Conservation (phyloP, 345 rosid genomes). For the Toxicodendron radicans region DNA sequence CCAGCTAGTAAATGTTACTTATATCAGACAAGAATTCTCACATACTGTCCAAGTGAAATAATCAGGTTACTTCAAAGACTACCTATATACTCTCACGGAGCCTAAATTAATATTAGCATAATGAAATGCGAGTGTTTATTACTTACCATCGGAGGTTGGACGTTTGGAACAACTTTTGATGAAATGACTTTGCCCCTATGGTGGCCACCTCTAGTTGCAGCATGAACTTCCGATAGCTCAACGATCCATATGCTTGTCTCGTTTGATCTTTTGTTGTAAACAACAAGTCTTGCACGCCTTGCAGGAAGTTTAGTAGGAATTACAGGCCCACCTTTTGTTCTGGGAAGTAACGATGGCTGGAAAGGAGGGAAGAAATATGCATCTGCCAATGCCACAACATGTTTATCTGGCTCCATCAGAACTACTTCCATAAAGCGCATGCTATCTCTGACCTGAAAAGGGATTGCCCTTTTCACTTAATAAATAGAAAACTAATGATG, state of each 20-base stretch:
- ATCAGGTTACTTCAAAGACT: neutral
- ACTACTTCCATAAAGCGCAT: slow-evolving; percentile 78
- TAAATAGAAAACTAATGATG: neutral
- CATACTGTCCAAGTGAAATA: neutral
- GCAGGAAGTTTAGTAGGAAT: slow-evolving; percentile 77
- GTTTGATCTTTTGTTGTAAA: slow-evolving; percentile 69
- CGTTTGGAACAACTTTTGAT: slow-evolving; percentile 63
- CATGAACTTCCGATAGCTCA: slow-evolving; percentile 73
- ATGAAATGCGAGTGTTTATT: neutral
- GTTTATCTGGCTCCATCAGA: slow-evolving; percentile 66
- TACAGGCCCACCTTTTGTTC: slow-evolving; percentile 64
- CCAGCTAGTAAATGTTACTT: neutral
- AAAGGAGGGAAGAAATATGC: slow-evolving; percentile 87
- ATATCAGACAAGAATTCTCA: neutral
- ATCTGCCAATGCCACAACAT: slow-evolving; percentile 73
- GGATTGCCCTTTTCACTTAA: neutral
- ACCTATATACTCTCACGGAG: neutral
- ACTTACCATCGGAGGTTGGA: slow-evolving; percentile 80
- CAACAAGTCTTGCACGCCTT: slow-evolving; percentile 68
- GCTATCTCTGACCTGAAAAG: slow-evolving; percentile 66
- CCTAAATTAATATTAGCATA: neutral
- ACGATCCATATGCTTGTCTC: slow-evolving; percentile 75
- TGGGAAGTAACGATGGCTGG: slow-evolving; percentile 75
- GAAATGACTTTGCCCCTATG: slow-evolving; percentile 77
- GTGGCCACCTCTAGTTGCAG: slow-evolving; percentile 75